Conservation (phyloP, 2,329 filamentous ascomycete species). For the Rosellinia necatrix region DNA sequence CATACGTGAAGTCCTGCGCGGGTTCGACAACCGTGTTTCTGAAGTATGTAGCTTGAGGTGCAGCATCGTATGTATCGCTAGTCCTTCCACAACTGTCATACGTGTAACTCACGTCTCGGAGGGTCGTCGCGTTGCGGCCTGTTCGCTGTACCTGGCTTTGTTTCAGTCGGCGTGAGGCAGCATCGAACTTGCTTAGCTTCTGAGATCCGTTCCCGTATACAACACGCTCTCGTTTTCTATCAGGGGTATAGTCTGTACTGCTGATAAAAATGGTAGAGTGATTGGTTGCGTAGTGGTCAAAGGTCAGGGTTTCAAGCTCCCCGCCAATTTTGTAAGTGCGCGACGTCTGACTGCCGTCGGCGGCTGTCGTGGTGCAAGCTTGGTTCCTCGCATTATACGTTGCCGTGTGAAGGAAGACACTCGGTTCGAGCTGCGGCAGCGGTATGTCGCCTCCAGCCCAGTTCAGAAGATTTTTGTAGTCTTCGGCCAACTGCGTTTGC, state of each 20-base stretch:
- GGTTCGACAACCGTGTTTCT: background rate
- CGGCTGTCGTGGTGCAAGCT: background rate
- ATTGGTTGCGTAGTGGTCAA: background rate
- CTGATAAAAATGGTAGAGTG: background rate
- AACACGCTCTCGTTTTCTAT: background rate
- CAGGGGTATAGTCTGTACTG: background rate
- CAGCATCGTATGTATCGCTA: background rate
- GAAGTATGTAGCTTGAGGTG: background rate
- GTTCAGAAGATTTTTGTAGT: background rate
- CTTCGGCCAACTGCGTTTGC: background rate
- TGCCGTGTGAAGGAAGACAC: background rate
- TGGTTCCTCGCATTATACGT: background rate
- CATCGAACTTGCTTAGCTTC: background rate
- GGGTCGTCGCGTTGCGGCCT: background rate
- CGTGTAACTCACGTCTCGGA: background rate
- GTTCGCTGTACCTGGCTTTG: background rate
- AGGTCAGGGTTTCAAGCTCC: background rate
- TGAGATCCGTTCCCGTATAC: background rate
- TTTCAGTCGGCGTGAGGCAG: background rate
- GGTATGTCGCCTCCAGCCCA: background rate
- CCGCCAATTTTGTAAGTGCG: background rate
- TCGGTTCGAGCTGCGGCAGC: background rate
- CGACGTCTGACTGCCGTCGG: background rate
- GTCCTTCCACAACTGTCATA: background rate
- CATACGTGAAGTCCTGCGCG: background rate